Evolutionary conservation across 169 alveolate species (phyloP), one percentile per base, ranked within the genome.

Genomic region (Eimeria praecox): DNA sequence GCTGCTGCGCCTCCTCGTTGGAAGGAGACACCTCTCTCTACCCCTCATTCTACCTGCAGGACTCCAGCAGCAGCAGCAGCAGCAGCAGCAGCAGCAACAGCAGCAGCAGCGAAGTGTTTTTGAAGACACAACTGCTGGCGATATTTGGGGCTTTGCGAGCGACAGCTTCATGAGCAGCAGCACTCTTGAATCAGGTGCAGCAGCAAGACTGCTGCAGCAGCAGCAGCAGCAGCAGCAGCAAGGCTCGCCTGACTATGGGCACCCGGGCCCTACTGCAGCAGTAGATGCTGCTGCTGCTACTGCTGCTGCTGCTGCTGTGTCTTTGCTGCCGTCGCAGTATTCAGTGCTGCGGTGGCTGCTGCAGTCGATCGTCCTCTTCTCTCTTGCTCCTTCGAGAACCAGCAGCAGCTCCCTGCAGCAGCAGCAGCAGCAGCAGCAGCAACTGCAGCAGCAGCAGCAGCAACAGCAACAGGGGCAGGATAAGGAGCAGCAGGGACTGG

Each of bases 1-100:
- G 18, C 56, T 85, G 59, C 77, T 85, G 52, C 73, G 92, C 33
- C 62, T 42, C 24, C 77, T 85, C 33, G 77, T 56, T 54, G 78
- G 27, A 33, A 2, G 62, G 30, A 42, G 38, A 30, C 38, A 12
- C 92, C 77, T 35, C 4, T n/a, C 62, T 38, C 92, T 85, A 1
- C 92, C 92, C n/a, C 92, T 85, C 35, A 85, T 56, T 33, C 46
- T 49, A 22, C 92, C 71, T 2, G 77, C 92, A 49, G 92, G 78
- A 3, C 54, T 33, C 42, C 78, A 54, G 73, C 71, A 80, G 49
- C 90, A 77, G 87, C 87, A 77, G 88, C 88, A 46, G 64, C 71
- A 49, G 78, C 92, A 85, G 78, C 56, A 52, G 92, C 92, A 59
- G 92, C 92, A 54, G 77, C 92, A 56, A 30, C 92, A 85, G 92